These are phyloP conservation scores for Piloderma croceum DNA, from an alignment of 768 basidiomycete genomes.

Conservation along the genomic window DNA sequence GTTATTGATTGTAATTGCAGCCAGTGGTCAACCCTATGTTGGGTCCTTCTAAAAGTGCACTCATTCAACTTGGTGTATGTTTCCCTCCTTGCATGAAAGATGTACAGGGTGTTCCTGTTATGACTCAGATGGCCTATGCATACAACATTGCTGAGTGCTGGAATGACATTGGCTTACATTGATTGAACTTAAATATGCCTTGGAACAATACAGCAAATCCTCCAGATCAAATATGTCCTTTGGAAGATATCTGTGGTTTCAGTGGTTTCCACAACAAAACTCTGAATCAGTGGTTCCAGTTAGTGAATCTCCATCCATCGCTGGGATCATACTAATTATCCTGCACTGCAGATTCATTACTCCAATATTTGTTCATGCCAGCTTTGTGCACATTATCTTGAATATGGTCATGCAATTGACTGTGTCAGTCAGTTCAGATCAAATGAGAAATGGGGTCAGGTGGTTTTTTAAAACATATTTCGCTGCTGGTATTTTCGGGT, in stretches of 20 bases:
- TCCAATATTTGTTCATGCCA: conserved; percentile 90
- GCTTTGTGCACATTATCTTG: conserved; percentile 85
- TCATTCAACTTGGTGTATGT: conserved; percentile 86
- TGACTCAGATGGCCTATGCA: conserved; percentile 56
- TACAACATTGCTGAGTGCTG: conserved; percentile 6
- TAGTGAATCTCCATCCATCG: conserved; percentile 5
- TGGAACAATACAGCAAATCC: conserved; percentile 84
- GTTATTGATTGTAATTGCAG: conserved; percentile 27
- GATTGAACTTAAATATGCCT: conserved; percentile 57
- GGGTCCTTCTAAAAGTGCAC: conserved; percentile 77
- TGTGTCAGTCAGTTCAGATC: conserved; percentile 79
- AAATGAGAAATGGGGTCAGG: conserved; percentile 88
- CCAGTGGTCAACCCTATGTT: conserved; percentile 86
- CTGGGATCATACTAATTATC: not conserved
- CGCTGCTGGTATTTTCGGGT: conserved; percentile 91
- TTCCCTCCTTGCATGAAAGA: conserved; percentile 91
- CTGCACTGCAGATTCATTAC: conserved; percentile 62
- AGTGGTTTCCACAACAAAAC: conserved; percentile 54
- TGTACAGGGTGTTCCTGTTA: conserved; percentile 50
- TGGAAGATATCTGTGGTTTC: conserved; percentile 85
- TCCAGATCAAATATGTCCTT: conserved; percentile 57
- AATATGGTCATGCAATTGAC: conserved; percentile 88
- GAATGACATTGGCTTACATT: too few relatives aligned
- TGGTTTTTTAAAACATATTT: conserved; percentile 86
- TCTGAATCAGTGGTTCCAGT: conserved; percentile 49